phyloP scores from a whole-genome alignment of 495 filamentous ascomycete genomes.

The Tetracladium setigerum region DNA sequence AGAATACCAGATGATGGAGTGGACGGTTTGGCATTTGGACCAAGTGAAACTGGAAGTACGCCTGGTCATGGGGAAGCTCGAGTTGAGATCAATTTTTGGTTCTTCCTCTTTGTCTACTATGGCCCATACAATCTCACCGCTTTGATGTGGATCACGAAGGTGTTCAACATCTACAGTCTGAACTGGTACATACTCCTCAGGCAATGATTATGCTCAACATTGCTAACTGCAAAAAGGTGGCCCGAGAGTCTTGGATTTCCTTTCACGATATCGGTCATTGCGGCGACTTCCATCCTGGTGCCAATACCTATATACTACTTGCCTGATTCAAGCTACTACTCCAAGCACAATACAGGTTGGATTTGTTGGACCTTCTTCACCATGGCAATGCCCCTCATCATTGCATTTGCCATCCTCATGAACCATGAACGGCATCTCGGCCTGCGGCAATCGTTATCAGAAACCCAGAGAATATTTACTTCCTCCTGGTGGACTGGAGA shows the following conservation, averaged over 20 bases:
- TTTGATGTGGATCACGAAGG: slow-evolving; percentile 59
- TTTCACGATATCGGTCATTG: slow-evolving; percentile 46
- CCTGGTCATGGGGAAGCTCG: slow-evolving; percentile 53
- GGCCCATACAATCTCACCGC: slow-evolving; percentile 56
- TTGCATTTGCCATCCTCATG: slow-evolving; percentile 52
- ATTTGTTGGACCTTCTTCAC: slow-evolving; percentile 56
- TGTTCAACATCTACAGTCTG: slow-evolving; percentile 59
- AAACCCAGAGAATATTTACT: slow-evolving; percentile 56
- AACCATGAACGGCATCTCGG: slow-evolving; percentile 49
- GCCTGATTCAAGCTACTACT: slow-evolving; percentile 37
- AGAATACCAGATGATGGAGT: slow-evolving; percentile 28
- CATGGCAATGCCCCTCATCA: slow-evolving; percentile 54
- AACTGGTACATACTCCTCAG: slow-evolving; percentile 35
- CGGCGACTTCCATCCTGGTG: slow-evolving; percentile 41
- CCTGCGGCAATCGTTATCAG: slow-evolving; percentile 45
- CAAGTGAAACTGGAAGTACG: slow-evolving; percentile 18
- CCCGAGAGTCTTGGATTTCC: slow-evolving; percentile 51
- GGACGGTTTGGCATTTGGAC: not conserved
- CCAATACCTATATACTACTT: slow-evolving; percentile 50
- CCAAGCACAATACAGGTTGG: slow-evolving; percentile 53
- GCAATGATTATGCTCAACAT: too few relatives aligned
- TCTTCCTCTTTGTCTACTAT: slow-evolving; percentile 59
- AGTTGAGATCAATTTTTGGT: slow-evolving; percentile 60
- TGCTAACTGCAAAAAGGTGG: slow-evolving; percentile 35
- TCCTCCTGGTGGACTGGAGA: slow-evolving; percentile 50